These are phyloP conservation scores for Umbelopsis vinacea DNA, from an alignment of 192 early-diverging fungal genomes.

Conservation along the genomic window DNA sequence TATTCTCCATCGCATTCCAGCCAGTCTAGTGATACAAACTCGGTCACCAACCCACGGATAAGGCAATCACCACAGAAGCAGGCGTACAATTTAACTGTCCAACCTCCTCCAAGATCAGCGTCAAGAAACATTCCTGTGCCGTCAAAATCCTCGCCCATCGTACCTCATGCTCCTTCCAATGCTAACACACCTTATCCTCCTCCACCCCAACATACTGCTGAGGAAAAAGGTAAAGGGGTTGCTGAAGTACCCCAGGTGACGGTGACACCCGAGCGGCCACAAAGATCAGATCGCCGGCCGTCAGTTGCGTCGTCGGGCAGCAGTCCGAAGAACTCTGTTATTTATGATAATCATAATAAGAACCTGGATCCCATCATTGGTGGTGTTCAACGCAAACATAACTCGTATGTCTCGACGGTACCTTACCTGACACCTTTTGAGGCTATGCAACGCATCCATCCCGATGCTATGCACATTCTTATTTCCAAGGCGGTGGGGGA, in stretches of 20 bases:
- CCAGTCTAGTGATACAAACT: not conserved
- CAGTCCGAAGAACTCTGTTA: not conserved
- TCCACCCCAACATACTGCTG: not conserved
- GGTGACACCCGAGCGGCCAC: not conserved
- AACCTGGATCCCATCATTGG: constrained; percentile 1
- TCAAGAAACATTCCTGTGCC: not conserved
- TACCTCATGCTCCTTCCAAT: not conserved
- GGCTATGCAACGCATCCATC: constrained; percentile 10
- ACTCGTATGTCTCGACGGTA: constrained; percentile 9
- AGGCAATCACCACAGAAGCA: constrained; percentile 3
- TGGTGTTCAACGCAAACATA: constrained; percentile 9
- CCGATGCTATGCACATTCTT: constrained; percentile 7
- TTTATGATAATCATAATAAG: constrained; percentile 1
- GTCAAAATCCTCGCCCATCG: not conserved
- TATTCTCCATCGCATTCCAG: not conserved
- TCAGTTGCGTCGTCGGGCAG: not conserved
- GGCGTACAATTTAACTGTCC: not conserved
- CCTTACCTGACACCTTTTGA: not conserved
- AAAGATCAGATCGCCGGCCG: constrained; percentile 2
- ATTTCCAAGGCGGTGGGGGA: constrained; percentile 15
- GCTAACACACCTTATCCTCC: not conserved
- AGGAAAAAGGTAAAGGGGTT: not conserved
- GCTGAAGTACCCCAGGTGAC: not conserved
- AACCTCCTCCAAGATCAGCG: constrained; percentile 14
- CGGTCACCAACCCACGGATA: not conserved